These are phyloP conservation scores for Hibiscus syriacus DNA, from an alignment of 345 rosid genomes.

Conservation along the genomic window DNA sequence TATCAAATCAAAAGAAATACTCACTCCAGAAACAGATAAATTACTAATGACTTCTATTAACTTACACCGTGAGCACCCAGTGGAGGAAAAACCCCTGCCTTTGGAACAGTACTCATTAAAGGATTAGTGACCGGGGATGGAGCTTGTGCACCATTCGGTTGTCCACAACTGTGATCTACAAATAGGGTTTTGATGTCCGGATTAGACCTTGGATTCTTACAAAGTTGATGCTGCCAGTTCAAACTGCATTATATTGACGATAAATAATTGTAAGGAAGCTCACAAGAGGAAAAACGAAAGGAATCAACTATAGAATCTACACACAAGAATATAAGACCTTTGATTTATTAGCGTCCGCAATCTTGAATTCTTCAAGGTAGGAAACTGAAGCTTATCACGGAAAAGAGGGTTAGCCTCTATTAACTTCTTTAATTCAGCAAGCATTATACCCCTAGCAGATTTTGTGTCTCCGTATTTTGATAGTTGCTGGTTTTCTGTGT, in stretches of 20 bases:
- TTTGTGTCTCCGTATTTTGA: constrained; percentile 82
- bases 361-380: constrained; percentile 71
- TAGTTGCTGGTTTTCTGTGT: constrained; percentile 75
- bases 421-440: constrained; percentile 70
- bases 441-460: constrained; percentile 82
- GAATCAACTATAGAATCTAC: not conserved
- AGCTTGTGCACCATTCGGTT: constrained; percentile 61
- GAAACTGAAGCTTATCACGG: constrained; percentile 88
- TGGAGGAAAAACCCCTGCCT: constrained; percentile 54
- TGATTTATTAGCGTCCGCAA: constrained; percentile 75
- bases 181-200: constrained; percentile 82
- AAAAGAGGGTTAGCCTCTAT: constrained; percentile 83
- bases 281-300: constrained; percentile 1
- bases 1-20: constrained; percentile 13
- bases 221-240: constrained; percentile 88
- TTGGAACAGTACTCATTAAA: constrained; percentile 55
- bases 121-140: constrained; percentile 77
- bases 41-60: not conserved
- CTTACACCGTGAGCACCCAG: constrained; percentile 70
- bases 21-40: constrained; percentile 7
- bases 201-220: constrained; percentile 71
- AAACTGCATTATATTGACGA: constrained; percentile 39
- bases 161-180: constrained; percentile 76
- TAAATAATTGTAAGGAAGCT: constrained; percentile 15
- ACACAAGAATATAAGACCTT: constrained; percentile 39